Percentiles rank a stretch among this genome's conserved stretches.
Conservation (phyloP, 257 asterid species). For the Plectranthus barbatus region DNA sequence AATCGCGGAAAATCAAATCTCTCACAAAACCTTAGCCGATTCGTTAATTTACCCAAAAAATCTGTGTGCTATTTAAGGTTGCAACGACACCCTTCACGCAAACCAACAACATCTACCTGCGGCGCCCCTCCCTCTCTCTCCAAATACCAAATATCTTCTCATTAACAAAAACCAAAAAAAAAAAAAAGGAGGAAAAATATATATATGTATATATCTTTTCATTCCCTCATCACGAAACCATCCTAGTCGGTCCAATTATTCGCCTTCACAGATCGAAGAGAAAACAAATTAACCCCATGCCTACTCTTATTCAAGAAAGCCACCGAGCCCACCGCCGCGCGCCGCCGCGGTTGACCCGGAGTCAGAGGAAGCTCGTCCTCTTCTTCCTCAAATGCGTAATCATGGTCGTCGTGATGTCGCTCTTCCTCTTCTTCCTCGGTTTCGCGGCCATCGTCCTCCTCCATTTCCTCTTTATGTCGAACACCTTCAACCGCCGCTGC, state of each 20-base stretch:
- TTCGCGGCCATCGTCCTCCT: conserved; percentile 75
- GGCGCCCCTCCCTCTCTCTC: background rate
- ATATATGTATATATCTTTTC: background rate
- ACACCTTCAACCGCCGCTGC: conserved; percentile 49
- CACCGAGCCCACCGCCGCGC: conserved; percentile 19
- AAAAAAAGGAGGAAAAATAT: background rate
- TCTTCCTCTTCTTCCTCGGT: conserved; percentile 79
- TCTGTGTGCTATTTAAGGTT: background rate
- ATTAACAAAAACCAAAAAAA: background rate
- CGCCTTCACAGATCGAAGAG: background rate
- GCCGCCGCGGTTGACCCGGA: conserved; percentile 24
- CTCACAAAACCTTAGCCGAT: background rate
- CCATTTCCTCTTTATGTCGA: conserved; percentile 60
- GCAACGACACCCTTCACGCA: background rate
- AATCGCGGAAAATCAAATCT: background rate
- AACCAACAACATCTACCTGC: too few relatives aligned
- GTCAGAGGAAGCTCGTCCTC: conserved; percentile 41
- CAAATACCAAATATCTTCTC: background rate
- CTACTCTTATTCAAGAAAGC: conserved; percentile 12
- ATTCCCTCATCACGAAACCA: background rate
- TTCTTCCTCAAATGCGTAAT: conserved; percentile 59
- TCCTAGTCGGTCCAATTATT: background rate
- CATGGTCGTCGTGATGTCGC: conserved; percentile 51
- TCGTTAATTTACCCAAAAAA: background rate
- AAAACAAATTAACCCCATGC: conserved; percentile 12